phyloP scores from a whole-genome alignment of 441 rosid species.

The Jatropha podagrica region DNA sequence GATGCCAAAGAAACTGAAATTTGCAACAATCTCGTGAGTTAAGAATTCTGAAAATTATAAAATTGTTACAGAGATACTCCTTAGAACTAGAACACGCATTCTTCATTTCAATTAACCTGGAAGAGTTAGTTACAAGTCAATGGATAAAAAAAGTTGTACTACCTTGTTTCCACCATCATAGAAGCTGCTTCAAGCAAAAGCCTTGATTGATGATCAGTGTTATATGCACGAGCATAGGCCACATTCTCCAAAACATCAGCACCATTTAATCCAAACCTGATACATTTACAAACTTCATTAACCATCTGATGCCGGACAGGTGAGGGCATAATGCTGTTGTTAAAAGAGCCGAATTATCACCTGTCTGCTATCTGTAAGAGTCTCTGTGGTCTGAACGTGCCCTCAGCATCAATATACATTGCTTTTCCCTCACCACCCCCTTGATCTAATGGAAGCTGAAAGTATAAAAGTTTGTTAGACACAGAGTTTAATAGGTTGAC shows the following conservation, averaged over 20 bases:
- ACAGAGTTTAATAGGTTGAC: conserved; percentile 1
- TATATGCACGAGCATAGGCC: conserved; percentile 95
- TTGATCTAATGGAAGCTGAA: conserved; percentile 96
- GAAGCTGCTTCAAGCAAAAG: conserved; percentile 99
- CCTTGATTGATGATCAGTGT: conserved; percentile 95
- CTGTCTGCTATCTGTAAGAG: conserved; percentile 91
- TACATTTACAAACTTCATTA: conserved; percentile 25
- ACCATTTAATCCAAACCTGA: conserved; percentile 86
- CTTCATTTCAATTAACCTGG: background rate
- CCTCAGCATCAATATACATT: conserved; percentile 98
- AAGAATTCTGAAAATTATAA: background rate
- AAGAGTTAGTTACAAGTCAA: background rate
- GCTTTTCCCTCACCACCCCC: conserved; percentile 99
- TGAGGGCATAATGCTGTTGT: conserved; percentile 12
- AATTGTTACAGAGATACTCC: background rate
- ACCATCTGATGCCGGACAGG: conserved; percentile 12
- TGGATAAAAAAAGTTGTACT: conserved; percentile 28
- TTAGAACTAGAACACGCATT: background rate
- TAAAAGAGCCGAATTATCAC: conserved; percentile 31
- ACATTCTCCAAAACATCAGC: conserved; percentile 95
- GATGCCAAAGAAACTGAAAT: background rate
- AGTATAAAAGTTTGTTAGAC: conserved; percentile 22
- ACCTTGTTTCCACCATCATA: conserved; percentile 99
- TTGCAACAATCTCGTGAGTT: background rate
- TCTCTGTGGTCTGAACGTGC: conserved; percentile 94